Conservation (phyloP, 441 rosid species). For the Syzygium malaccense region DNA sequence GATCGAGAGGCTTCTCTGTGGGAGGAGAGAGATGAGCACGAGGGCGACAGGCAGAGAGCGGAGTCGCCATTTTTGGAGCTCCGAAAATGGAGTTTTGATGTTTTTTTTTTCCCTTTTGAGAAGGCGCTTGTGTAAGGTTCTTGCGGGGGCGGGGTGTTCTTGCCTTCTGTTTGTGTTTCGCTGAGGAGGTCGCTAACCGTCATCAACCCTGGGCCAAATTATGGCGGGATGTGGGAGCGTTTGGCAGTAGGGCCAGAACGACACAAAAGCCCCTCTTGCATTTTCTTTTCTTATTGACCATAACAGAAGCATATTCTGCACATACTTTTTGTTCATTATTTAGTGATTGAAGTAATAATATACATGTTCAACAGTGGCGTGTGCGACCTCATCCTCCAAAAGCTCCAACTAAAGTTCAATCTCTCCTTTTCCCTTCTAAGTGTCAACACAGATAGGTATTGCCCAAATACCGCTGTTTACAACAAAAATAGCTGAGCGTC, state of each 20-base stretch:
- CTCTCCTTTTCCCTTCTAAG: not conserved
- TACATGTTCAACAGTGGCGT: not conserved
- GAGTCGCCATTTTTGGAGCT: slow-evolving; percentile 15
- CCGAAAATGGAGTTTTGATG: too few species aligned
- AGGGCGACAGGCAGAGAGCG: slow-evolving; percentile 1
- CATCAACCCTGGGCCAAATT: not conserved
- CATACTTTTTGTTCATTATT: not conserved
- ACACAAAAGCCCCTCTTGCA: not conserved
- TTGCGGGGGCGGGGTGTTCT: too few species aligned
- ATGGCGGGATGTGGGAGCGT: slow-evolving; percentile 17
- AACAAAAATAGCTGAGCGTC: too few species aligned
- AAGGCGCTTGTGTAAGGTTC: not conserved
- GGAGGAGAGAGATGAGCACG: slow-evolving; percentile 1
- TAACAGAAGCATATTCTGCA: not conserved
- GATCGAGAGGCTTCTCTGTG: slow-evolving; percentile 23
- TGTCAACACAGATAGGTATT: not conserved
- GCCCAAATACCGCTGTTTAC: too few species aligned
- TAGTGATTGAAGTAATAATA: not conserved
- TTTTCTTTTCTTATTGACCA: not conserved
- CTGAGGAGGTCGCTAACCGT: not conserved
- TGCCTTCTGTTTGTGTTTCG: not conserved
- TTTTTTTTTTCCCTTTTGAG: not conserved
- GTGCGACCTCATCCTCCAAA: not conserved
- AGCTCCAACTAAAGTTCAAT: not conserved
- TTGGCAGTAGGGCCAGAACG: not conserved